Conservation (phyloP, 305 asterid genomes). For the Salvia sclarea region DNA sequence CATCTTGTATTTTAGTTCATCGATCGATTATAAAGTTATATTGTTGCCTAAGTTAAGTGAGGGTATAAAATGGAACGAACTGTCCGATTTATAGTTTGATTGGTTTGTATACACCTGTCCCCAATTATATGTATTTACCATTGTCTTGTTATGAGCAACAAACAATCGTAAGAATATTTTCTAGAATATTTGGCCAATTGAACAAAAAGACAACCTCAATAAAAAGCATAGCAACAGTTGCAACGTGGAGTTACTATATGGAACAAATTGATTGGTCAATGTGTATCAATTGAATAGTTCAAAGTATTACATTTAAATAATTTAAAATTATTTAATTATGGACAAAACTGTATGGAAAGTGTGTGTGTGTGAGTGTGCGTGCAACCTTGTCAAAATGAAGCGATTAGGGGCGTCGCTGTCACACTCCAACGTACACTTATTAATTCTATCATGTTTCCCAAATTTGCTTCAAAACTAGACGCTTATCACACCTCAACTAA, state of each 20-base stretch:
- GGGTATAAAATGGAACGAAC: too few relatives aligned
- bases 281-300: neutral
- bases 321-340: too few relatives aligned
- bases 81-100: neutral
- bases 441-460: conserved; percentile 29
- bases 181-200: conserved; percentile 3
- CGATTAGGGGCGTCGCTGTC: conserved; percentile 34
- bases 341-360: conserved; percentile 5
- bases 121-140: neutral
- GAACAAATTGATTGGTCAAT: conserved; percentile 20
- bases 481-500: conserved; percentile 39
- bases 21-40: too few relatives aligned
- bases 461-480: conserved; percentile 34
- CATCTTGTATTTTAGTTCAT: too few relatives aligned
- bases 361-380: neutral
- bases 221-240: neutral
- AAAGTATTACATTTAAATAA: too few relatives aligned
- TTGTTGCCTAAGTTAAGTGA: too few relatives aligned
- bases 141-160: conserved; percentile 15
- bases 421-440: conserved; percentile 46
- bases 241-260: neutral
- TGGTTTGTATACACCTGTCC: neutral
- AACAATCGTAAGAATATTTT: conserved; percentile 4
- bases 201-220: neutral
- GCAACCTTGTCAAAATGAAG: conserved; percentile 19